Percentiles rank a stretch among this genome's conserved stretches.
Evolutionary conservation across 2,329 filamentous ascomycete species (phyloP).

Genomic region (Ceratocystiopsis brevicomis): DNA sequence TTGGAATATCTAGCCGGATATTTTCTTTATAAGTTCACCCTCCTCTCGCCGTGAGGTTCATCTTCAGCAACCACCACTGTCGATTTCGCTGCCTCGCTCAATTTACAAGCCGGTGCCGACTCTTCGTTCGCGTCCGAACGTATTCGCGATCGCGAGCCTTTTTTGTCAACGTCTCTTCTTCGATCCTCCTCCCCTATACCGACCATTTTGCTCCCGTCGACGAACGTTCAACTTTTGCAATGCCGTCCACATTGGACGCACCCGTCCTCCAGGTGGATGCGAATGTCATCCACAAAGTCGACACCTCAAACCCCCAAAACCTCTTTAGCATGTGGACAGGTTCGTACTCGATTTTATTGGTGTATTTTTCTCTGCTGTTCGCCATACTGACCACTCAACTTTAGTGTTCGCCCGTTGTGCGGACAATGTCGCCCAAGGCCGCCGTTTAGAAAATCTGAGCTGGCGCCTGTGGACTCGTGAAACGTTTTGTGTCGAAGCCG

Average conservation of each 20-base stretch:
- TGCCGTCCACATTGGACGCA: slow-evolving; percentile 70
- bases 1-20: too few relatives aligned
- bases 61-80: too few relatives aligned
- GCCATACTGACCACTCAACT: slow-evolving; percentile 13
- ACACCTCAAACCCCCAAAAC: slow-evolving; percentile 80
- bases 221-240: slow-evolving; percentile 17
- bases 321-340: slow-evolving; percentile 95
- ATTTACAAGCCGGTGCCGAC: not conserved
- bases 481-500: slow-evolving; percentile 65
- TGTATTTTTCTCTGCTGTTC: slow-evolving; percentile 9
- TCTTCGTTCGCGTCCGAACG: not conserved
- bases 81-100: too few relatives aligned
- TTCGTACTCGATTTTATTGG: slow-evolving; percentile 18
- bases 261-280: slow-evolving; percentile 84
- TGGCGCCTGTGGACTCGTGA: slow-evolving; percentile 94
- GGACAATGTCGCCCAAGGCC: slow-evolving; percentile 81
- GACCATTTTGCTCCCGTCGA: not conserved
- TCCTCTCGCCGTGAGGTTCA: too few relatives aligned
- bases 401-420: slow-evolving; percentile 86
- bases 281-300: slow-evolving; percentile 82
- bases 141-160: not conserved
- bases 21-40: too few relatives aligned
- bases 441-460: slow-evolving; percentile 81
- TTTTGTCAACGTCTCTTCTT: not conserved
- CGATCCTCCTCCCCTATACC: not conserved